Evolutionary conservation across 352 stramenopile species (phyloP).

Genomic region (Phytophthora ramorum): DNA sequence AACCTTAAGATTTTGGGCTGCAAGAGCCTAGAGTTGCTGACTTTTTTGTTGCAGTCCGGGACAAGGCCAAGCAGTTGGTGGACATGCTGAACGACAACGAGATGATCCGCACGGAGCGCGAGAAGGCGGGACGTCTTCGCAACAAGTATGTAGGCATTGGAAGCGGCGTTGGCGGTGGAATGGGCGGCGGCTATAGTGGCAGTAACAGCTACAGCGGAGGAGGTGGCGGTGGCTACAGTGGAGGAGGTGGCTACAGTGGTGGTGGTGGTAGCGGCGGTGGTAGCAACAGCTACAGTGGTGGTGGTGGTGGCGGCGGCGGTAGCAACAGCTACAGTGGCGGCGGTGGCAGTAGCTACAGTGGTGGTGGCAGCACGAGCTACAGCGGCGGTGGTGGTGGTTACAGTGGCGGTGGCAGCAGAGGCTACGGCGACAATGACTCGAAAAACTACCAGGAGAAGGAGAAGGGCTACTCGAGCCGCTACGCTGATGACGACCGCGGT

Average conservation of each 20-base stretch:
- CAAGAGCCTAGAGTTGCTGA: slow-evolving; percentile 13
- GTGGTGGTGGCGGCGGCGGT: slow-evolving; percentile 38
- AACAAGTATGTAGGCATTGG: slow-evolving; percentile 92
- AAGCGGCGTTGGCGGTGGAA: slow-evolving; percentile 52
- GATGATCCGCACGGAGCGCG: slow-evolving; percentile 86
- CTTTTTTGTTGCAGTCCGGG: slow-evolving; percentile 60
- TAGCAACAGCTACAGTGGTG: slow-evolving; percentile 44
- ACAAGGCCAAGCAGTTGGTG: slow-evolving; percentile 91
- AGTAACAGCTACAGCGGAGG: slow-evolving; percentile 41
- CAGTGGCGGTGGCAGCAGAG: slow-evolving; percentile 42
- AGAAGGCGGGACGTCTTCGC: slow-evolving; percentile 84
- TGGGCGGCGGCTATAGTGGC: slow-evolving; percentile 44
- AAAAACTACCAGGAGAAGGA: slow-evolving; percentile 65
- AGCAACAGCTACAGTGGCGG: slow-evolving; percentile 46
- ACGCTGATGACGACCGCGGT: slow-evolving; percentile 65
- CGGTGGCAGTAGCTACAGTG: slow-evolving; percentile 30
- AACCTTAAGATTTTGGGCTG: background rate
- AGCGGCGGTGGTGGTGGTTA: slow-evolving; percentile 47
- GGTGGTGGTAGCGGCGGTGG: slow-evolving; percentile 41
- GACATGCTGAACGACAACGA: slow-evolving; percentile 91
- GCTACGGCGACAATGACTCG: slow-evolving; percentile 53
- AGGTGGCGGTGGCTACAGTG: slow-evolving; percentile 46
- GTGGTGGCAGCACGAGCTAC: slow-evolving; percentile 43
- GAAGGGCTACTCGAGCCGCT: slow-evolving; percentile 78
- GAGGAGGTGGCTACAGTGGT: slow-evolving; percentile 40